Evolutionary conservation across 2,329 filamentous ascomycete species (phyloP), one percentile per base, ranked within the genome.

Genomic region (Trichoderma sp.): DNA sequence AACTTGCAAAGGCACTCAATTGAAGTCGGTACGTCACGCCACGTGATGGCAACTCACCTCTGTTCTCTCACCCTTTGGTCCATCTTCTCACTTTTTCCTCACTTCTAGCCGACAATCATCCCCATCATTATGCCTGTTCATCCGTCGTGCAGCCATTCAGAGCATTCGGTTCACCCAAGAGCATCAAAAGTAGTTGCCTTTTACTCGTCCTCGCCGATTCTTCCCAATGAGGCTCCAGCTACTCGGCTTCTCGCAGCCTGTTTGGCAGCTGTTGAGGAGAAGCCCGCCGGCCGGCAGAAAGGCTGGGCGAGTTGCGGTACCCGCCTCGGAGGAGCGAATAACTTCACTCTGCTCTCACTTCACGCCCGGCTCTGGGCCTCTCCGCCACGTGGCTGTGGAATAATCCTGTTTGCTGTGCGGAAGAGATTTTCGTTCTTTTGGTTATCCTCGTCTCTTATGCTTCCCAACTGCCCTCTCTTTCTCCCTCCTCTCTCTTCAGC

Each of bases 321-420:
- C 28, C 14, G 51, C 30, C 17, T 2, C 15, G 21, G 30, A 44
- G 19, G 28, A 10, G 34, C 34, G 12, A 26, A 55, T 41, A n/a
- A 9, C 41, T 30, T 66, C 60, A 64, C 52, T 55, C 58, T 44
- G 28, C n/a, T 2, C 62, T 58, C 44, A 58, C 15, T 24, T 66
- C 39, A 41, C 6, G 30, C n/a, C 58, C 44, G 30, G 30, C 34
- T 26, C 45, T 52, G 19, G 44, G 28, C 41, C 45, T 14, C 15
- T 45, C 30, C 52, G 41, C 44, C 44, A 19, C 30, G 26, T 50
- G 34, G 45, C 39, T 47, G 19, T 14, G 50, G 48, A 15, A 26
- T 63, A 21, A 47, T 63, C 30, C n/a, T 39, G 34, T 63, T 55
- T 45, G 60, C 17, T 17, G 5, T 55, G n/a, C 26, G 1, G 9